These are phyloP conservation scores for Cordyceps sp. DNA, from an alignment of 2,329 filamentous ascomycete species.

Conservation along the genomic window DNA sequence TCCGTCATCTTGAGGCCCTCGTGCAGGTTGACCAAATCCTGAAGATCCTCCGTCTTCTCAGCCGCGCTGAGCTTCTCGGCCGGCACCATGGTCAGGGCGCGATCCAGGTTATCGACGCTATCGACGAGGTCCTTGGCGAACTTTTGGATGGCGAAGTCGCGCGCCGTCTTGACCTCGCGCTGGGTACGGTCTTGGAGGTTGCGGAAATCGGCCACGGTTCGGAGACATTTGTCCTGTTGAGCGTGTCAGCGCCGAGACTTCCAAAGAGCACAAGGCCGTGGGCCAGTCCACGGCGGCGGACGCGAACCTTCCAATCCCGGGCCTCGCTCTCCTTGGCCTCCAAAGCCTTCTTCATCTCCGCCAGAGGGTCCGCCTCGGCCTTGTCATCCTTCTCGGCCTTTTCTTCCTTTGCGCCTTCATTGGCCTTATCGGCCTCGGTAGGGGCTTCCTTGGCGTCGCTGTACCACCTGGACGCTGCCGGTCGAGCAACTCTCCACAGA, in stretches of 20 bases:
- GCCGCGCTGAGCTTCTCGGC: constrained; percentile 47
- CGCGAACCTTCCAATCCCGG: constrained; percentile 68
- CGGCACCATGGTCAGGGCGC: constrained; percentile 67
- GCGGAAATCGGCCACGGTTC: constrained; percentile 88
- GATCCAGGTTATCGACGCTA: constrained; percentile 92
- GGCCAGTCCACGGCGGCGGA: neutral
- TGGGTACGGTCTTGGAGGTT: constrained; percentile 92
- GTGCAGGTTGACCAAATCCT: constrained; percentile 67
- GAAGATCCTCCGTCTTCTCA: constrained; percentile 33
- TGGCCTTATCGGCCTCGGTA: constrained; percentile 9
- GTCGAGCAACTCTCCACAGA: constrained; percentile 19
- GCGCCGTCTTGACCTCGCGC: constrained; percentile 74
- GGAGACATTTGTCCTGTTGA: constrained; percentile 89
- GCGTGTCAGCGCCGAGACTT: too few relatives aligned
- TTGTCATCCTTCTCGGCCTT: neutral
- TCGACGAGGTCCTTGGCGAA: constrained; percentile 94
- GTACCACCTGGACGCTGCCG: constrained; percentile 26
- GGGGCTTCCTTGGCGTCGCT: constrained; percentile 26
- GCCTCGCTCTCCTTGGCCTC: constrained; percentile 35
- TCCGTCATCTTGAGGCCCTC: constrained; percentile 94
- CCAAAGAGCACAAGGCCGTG: too few relatives aligned
- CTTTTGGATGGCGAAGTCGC: constrained; percentile 87
- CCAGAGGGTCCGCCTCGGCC: constrained; percentile 11
- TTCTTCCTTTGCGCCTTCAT: constrained; percentile 11
- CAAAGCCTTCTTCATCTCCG: constrained; percentile 31